Conservation (phyloP, 202 grass and related monocot species). For the Setaria italica region DNA sequence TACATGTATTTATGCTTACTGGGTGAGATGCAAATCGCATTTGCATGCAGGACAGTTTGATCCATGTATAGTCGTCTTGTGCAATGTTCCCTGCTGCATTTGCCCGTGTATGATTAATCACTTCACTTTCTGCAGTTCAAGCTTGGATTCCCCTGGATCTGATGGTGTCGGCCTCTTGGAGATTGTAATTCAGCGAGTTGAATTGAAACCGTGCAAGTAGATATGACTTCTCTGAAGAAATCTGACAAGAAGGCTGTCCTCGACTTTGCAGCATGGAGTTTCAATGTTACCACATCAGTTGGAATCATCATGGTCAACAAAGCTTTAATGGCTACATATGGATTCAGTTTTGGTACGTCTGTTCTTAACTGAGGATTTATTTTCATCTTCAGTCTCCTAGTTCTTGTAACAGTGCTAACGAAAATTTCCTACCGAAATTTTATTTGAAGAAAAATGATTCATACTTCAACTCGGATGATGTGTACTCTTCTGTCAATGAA, state of each 20-base stretch:
- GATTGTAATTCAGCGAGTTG: not conserved
- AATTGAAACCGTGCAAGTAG: not conserved
- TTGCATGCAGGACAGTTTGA: no score
- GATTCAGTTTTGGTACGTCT: conserved; percentile 61
- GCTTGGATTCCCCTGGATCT: not conserved
- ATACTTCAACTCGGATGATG: not conserved
- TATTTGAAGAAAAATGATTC: not conserved
- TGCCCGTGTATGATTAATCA: not conserved
- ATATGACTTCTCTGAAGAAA: conserved; percentile 61
- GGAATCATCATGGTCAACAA: conserved; percentile 77
- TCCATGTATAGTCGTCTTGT: not conserved
- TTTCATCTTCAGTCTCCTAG: not conserved
- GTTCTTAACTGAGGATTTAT: not conserved
- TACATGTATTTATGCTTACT: not conserved
- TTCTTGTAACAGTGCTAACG: no score
- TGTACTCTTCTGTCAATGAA: not conserved
- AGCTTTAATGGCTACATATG: conserved; percentile 61
- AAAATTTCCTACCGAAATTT: no score
- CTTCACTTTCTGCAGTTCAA: not conserved
- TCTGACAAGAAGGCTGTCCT: conserved; percentile 53
- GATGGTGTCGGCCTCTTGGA: not conserved
- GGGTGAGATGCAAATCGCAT: no score
- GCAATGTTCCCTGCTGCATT: not conserved
- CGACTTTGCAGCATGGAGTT: conserved; percentile 59
- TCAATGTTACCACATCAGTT: conserved; percentile 67